Evolutionary conservation across 164 flowering plant species (phyloP), one percentile per base, ranked within the genome.

Genomic region (Pachysandra terminalis): DNA sequence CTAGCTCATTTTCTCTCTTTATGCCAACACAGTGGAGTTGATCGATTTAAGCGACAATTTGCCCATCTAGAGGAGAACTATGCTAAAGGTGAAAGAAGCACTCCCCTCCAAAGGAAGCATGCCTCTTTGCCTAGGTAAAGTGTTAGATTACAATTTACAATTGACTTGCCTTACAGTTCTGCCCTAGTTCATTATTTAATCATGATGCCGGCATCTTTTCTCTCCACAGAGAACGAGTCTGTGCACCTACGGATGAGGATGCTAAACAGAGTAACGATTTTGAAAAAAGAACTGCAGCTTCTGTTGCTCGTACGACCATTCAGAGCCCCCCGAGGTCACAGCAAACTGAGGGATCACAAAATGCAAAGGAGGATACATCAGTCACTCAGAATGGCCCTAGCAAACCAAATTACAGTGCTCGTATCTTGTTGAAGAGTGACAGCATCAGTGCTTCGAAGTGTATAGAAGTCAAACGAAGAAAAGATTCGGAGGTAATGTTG

Each of bases 61-160:
- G 90, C 90, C 21, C 86, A 83, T 69, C 89, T 96, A 21, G 98
- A 90, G 83, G 97, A 89, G 70, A 79, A 83, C 26, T 70, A 75
- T 56, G 87, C 86, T 64, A 88, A 85, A 76, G 87, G 82, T 54
- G 91, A 81, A 72, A 81, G 81, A 73, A 67, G 81, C 77, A 71
- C 80, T 58, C 88, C 90, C 27, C 82, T 80, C 51, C 88, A 77
- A 56, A 85, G 98, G 74, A 89, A 88, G 64, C 85, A 92, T 79
- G 86, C 93, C 37, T 95, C 99, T 40, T 74, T 96, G 79, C 99
- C 98, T 3, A 90, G 97, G 98, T 91, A 65, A 69, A 53, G 16
- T 67, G 21, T n/a, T 48, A 51, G 15, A 52, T 13, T 10, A 13
- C 14, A n/a, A n/a, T n/a, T n/a, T n/a, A n/a, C n/a, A 45, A 15